Percentiles rank a stretch among this genome's conserved stretches.
Evolutionary conservation across 306 rosid species (phyloP).

Genomic region (Adenanthera pavonina): DNA sequence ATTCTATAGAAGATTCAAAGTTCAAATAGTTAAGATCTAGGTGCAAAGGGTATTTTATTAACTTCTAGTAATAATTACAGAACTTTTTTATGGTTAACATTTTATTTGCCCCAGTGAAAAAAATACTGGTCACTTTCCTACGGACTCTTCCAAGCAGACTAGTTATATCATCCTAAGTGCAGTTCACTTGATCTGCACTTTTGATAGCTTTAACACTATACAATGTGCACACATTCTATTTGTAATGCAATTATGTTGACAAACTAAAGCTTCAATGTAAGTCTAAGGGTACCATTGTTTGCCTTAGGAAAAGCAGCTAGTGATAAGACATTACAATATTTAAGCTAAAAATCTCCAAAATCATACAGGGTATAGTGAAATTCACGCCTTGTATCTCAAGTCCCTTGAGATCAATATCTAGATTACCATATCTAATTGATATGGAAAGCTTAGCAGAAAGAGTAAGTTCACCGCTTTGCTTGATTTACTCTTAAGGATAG

Average conservation of each 20-base stretch:
- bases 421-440: slow-evolving; percentile 12
- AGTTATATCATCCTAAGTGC: neutral
- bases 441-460: slow-evolving; percentile 11
- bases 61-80: neutral
- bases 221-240: neutral
- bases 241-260: neutral
- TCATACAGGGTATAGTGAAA: neutral
- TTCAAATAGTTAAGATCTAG: neutral
- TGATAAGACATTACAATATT: slow-evolving; percentile 11
- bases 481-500: neutral
- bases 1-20: slow-evolving; percentile 17
- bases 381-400: slow-evolving; percentile 12
- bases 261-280: neutral
- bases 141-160: slow-evolving; percentile 14
- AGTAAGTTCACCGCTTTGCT: neutral
- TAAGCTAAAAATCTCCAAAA: slow-evolving; percentile 15
- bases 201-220: neutral
- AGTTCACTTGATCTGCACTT: neutral
- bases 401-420: slow-evolving; percentile 30
- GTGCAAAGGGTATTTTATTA: neutral
- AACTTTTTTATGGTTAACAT: neutral
- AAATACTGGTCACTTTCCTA: neutral
- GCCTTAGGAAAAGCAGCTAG: slow-evolving; percentile 7
- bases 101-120: slow-evolving; percentile 13
- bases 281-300: neutral